Evolutionary conservation across 768 basidiomycete genomes (phyloP).

Genomic region (Termitomyces sp.): DNA sequence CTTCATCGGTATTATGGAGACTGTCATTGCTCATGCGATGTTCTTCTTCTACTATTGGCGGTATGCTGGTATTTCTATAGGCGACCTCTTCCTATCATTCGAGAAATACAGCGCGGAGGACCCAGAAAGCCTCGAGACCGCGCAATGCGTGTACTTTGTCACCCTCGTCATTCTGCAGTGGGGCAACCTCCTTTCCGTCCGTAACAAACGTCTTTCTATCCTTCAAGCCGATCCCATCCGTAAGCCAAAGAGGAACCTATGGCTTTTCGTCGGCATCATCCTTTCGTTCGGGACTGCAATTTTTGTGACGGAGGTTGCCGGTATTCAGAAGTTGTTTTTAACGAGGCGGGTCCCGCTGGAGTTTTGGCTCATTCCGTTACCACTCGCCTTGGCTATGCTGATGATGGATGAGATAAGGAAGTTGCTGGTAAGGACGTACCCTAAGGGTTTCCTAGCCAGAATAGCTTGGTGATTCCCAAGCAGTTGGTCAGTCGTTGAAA

Average conservation of each 20-base stretch:
- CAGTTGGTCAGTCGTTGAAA: not conserved
- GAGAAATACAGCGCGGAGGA: too few relatives aligned
- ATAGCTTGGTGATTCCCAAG: constrained; percentile 12
- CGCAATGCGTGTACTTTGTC: too few relatives aligned
- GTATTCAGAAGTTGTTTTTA: constrained; percentile 36
- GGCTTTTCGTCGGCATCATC: constrained; percentile 15
- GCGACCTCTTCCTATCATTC: not conserved
- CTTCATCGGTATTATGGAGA: not conserved
- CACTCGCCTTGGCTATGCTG: constrained; percentile 35
- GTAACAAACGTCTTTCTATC: constrained; percentile 39
- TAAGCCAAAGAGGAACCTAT: constrained; percentile 40
- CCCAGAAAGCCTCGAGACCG: too few relatives aligned
- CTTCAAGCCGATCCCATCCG: constrained; percentile 40
- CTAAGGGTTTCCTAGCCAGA: constrained; percentile 15
- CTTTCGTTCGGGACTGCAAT: constrained; percentile 32
- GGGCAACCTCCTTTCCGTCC: too few relatives aligned
- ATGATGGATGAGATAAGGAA: constrained; percentile 40
- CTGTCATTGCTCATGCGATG: not conserved
- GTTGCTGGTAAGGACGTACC: constrained; percentile 26
- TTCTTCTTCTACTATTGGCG: not conserved
- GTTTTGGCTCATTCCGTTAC: constrained; percentile 46
- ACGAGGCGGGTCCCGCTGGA: constrained; percentile 39
- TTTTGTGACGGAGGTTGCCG: constrained; percentile 38
- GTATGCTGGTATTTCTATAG: not conserved
- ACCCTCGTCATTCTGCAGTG: too few relatives aligned